Evolutionary conservation across 805 yeast genomes (phyloP).

Genomic region (Ogataea wickerhamii): DNA sequence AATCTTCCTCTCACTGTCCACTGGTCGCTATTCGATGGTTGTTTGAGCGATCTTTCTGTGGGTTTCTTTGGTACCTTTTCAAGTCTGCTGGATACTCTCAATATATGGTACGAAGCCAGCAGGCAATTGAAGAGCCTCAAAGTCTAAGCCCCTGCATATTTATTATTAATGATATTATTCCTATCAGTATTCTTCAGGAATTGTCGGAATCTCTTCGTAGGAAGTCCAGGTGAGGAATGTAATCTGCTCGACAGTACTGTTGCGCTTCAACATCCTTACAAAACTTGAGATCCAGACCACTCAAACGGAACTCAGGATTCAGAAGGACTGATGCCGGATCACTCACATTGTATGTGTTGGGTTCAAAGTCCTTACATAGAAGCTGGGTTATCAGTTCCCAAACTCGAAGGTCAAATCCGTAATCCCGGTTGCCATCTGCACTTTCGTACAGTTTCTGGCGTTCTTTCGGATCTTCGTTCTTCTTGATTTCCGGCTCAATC

Average conservation of each 20-base stretch:
- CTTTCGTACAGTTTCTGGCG: slow-evolving; percentile 35
- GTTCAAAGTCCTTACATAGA: slow-evolving; percentile 28
- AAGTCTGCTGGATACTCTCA: slow-evolving; percentile 21
- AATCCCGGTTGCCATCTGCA: slow-evolving; percentile 21
- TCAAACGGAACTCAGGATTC: slow-evolving; percentile 7
- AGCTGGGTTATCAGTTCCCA: slow-evolving; percentile 38
- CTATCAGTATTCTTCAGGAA: background rate
- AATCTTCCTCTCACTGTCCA: slow-evolving; percentile 37
- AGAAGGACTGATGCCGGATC: slow-evolving; percentile 20
- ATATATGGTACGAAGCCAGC: slow-evolving; percentile 21
- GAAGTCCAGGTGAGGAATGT: slow-evolving; percentile 36
- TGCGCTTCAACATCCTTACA: slow-evolving; percentile 27
- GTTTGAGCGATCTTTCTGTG: slow-evolving; percentile 29
- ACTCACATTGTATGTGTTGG: slow-evolving; percentile 4
- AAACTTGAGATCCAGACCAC: slow-evolving; percentile 29
- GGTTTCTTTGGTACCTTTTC: slow-evolving; percentile 35
- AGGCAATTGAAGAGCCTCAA: slow-evolving; percentile 12
- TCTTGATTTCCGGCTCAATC: slow-evolving; percentile 18
- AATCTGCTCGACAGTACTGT: slow-evolving; percentile 29
- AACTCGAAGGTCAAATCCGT: slow-evolving; percentile 39
- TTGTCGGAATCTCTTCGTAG: slow-evolving; percentile 16
- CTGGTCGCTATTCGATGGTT: slow-evolving; percentile 36
- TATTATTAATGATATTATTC: no score
- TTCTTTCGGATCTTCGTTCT: slow-evolving; percentile 7
- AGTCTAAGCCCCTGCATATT: slow-evolving; percentile 1